Base-by-base conservation (phyloP, 1,284 basidiomycete species). In the Ceratobasidium sp. region DNA sequence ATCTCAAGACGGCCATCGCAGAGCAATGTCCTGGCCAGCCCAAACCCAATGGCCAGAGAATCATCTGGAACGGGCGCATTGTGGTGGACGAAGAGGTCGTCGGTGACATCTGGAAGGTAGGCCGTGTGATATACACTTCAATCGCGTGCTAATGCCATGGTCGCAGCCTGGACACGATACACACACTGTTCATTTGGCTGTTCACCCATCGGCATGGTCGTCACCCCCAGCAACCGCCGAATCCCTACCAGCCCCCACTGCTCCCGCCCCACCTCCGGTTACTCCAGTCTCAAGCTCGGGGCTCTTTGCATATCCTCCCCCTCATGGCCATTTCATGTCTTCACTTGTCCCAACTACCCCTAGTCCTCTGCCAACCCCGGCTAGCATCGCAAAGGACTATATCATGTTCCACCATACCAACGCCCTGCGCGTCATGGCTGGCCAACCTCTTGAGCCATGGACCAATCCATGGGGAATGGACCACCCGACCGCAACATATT, bases 131-230 rank as follows among this genome's bases (percentile, higher is more conserved):
- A 16, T 71, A 61, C 59, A 48, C 61, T 65, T 59, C 75, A 61
- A 75, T 34, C 23, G 74, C 50, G 30, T 43, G 32, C 8, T 50
- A 32, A 52, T 1, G 43, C 1, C 34, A 12, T 41, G 61, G n/a
- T 43, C 18, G 53, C 76, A 92, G 91, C 81, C 81, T 62, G 80
- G 81, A 34, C 84, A 86, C 70, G 88, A 88, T 61, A 83, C 85
- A 53, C 86, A 85, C 58, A 84, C 88, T 72, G 81, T 93, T 32
- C 92, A 92, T 79, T 83, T 93, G 32, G 88, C 90, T 12, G 91
- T 93, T 16, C 88, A 89, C 77, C 89, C 90, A 23, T 88, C 88
- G 34, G 89, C 89, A 61, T 93, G 92, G 91, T 83, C 84, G 55
- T 80, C 84, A 18, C 75, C 80, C 10, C 87, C 89, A 45, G 82